Conservation (phyloP, 2,329 filamentous ascomycete genomes). For the Ophiocordyceps sinensis region DNA sequence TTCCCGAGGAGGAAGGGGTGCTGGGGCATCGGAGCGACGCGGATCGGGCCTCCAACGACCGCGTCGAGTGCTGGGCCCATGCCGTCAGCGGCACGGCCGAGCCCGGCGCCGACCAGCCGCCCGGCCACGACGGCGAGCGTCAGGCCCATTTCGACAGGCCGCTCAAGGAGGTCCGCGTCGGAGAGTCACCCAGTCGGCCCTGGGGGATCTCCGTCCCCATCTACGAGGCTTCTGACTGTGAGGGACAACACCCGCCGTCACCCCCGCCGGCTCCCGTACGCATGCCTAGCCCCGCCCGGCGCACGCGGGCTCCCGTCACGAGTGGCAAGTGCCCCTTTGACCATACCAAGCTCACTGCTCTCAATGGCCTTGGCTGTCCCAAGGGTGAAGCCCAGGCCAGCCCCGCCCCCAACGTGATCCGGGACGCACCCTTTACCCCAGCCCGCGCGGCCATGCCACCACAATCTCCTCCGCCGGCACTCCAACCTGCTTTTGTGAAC, state of each 20-base stretch:
- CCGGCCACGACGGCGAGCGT: slow-evolving; percentile 38
- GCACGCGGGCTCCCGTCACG: slow-evolving; percentile 11
- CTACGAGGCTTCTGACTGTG: slow-evolving; percentile 25
- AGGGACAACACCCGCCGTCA: slow-evolving; percentile 30
- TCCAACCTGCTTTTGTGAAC: slow-evolving; percentile 39
- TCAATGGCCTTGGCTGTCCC: slow-evolving; percentile 12
- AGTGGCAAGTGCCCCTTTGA: slow-evolving; percentile 45
- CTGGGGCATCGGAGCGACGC: slow-evolving; percentile 25
- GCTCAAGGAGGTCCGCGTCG: slow-evolving; percentile 78
- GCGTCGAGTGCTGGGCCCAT: slow-evolving; percentile 78
- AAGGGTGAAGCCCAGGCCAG: slow-evolving; percentile 5
- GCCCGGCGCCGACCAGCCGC: slow-evolving; percentile 21
- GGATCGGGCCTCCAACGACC: slow-evolving; percentile 45
- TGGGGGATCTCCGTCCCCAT: slow-evolving; percentile 81
- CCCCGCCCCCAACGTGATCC: slow-evolving; percentile 1
- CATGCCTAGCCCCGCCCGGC: slow-evolving; percentile 25
- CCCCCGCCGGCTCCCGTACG: slow-evolving; percentile 43
- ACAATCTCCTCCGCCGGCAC: slow-evolving; percentile 4
- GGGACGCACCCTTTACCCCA: slow-evolving; percentile 10
- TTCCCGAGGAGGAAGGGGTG: slow-evolving; percentile 44
- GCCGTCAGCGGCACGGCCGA: slow-evolving; percentile 45
- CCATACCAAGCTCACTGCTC: slow-evolving; percentile 27
- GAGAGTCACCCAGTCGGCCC: slow-evolving; percentile 81
- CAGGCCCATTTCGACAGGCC: slow-evolving; percentile 69
- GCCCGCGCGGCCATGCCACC: slow-evolving; percentile 4